Evolutionary conservation across 129 eudicot genomes (phyloP), one percentile per base, ranked within the genome.

Genomic region (Flaveria trinervia): DNA sequence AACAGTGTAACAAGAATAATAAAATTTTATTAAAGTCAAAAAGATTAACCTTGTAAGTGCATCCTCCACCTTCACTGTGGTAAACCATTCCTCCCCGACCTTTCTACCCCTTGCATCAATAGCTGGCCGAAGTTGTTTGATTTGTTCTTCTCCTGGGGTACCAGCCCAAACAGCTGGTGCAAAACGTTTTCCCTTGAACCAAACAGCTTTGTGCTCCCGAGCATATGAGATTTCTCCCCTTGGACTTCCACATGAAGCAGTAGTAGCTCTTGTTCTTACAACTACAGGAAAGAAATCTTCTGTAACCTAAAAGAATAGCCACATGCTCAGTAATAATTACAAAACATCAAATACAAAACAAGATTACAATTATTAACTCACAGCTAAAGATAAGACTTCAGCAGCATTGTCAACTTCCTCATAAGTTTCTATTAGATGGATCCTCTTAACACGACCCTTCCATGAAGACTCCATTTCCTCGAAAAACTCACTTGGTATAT

Each of bases 61-160:
- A 65, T 81, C 79, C 74, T 94, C 99, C 83, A 94, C 99, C 85
- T 89, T 91, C 73, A 54, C 23, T 12, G 99, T 91, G 77, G 97
- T 91, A 79, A 87, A 94, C 99, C 97, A 94, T 82, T 94, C 97
- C 57, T 94, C 99, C 70, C 99, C 97, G 71, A 94, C 97, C 55
- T 86, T 94, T 84, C 89, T 87, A 54, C 99, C 96, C 80, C 89
- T 94, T 30, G 96, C 84, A 87, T 94, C 97, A 12, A 89, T 52
- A 71, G 97, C 90, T 46, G 90, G 88, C 77, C 49, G 87, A 22
- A 94, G 89, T 74, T 89, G 88, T 77, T 91, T 94, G 52, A 94
- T 94, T 80, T 94, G 92, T 87, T 87, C 92, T 86, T 94, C 98
- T 81, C 97, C 97, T 23, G 85, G 86, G 26, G 98, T 91, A 30